These are phyloP conservation scores for Lachnellula occidentalis DNA, from an alignment of 2,329 filamentous ascomycete species.

Conservation along the genomic window DNA sequence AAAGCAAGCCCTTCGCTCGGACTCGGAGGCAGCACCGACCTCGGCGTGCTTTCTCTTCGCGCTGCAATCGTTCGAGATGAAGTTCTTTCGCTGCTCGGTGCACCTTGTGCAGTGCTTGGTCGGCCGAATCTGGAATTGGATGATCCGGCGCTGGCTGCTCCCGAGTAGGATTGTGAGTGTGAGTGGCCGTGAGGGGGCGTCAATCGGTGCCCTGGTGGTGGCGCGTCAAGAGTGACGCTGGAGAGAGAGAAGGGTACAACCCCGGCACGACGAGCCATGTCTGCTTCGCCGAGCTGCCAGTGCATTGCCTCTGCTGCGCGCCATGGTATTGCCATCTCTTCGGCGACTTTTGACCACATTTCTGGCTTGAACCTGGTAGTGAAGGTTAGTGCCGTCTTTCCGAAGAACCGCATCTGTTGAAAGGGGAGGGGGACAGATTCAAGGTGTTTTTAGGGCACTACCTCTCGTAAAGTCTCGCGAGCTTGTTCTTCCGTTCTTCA, in stretches of 20 bases:
- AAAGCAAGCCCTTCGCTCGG: conserved; percentile 33
- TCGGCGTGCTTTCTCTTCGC: conserved; percentile 31
- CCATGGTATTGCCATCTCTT: conserved; percentile 94
- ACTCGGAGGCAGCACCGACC: conserved; percentile 33
- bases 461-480: conserved; percentile 92
- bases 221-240: conserved; percentile 45
- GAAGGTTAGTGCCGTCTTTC: conserved; percentile 12
- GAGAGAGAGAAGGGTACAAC: conserved; percentile 78
- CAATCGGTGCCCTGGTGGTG: conserved; percentile 37
- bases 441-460: conserved; percentile 39
- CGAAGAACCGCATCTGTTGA: neutral
- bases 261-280: conserved; percentile 90
- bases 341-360: conserved; percentile 95
- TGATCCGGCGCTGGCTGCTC: conserved; percentile 11
- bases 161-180: conserved; percentile 26
- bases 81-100: conserved; percentile 7
- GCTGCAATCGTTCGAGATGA: conserved; percentile 26
- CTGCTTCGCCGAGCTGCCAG: conserved; percentile 88
- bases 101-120: conserved; percentile 18
- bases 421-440: neutral
- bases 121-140: conserved; percentile 21
- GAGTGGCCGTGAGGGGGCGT: conserved; percentile 33
- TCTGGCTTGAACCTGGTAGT: conserved; percentile 79
- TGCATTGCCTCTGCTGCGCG: conserved; percentile 96
- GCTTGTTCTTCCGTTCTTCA: conserved; percentile 95